Percentiles rank a stretch among this genome's conserved stretches.
Evolutionary conservation across 805 yeast species (phyloP).

Genomic region (Zygotorulaspora danielsina): DNA sequence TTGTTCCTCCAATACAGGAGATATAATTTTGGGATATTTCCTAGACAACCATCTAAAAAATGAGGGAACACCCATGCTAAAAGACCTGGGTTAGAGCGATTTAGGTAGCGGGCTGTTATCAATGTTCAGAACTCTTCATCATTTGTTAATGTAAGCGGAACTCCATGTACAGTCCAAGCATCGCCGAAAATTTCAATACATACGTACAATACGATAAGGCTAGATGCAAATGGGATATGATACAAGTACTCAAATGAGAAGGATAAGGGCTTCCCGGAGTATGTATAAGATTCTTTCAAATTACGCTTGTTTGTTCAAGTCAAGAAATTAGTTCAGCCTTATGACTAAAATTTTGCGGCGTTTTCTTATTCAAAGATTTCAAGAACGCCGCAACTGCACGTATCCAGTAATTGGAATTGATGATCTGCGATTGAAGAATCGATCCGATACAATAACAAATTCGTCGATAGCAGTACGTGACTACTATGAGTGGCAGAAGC

Average conservation of each 20-base stretch:
- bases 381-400: conserved; percentile 11
- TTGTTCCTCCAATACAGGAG: conserved; percentile 81
- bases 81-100: neutral
- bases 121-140: neutral
- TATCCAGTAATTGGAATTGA: conserved; percentile 15
- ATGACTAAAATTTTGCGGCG: conserved; percentile 1
- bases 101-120: neutral
- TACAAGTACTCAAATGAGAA: neutral
- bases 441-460: conserved; percentile 6
- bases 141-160: neutral
- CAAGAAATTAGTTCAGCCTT: no score
- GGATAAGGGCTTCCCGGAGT: neutral
- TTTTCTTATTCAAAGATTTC: conserved; percentile 4
- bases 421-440: conserved; percentile 11
- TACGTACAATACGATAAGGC: neutral
- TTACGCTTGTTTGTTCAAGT: no score
- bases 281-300: no score
- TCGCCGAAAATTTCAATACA: neutral
- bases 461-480: conserved; percentile 17
- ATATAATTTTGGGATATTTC: conserved; percentile 89
- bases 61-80: conserved; percentile 93
- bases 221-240: neutral
- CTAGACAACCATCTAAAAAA: conserved; percentile 92
- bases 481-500: conserved; percentile 16
- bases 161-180: neutral